phyloP scores from a whole-genome alignment of 2,329 filamentous ascomycete species.

The Capronia americana region DNA sequence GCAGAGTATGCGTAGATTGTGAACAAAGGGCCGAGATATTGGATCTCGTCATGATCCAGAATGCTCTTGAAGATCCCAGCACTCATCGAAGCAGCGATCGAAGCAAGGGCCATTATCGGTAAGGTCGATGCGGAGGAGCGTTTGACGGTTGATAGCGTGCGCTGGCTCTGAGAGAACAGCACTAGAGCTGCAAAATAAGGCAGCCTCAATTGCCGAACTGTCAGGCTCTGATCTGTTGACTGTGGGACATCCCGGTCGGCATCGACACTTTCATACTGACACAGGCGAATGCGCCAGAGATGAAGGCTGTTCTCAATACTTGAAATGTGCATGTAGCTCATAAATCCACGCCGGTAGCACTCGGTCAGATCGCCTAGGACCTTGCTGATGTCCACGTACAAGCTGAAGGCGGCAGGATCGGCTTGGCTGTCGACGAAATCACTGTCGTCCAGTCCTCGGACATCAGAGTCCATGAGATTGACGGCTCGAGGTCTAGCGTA shows the following conservation, averaged over 20 bases:
- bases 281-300: constrained; percentile 11
- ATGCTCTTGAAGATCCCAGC: constrained; percentile 8
- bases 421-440: constrained; percentile 14
- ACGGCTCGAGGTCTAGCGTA: constrained; percentile 9
- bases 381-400: constrained; percentile 10
- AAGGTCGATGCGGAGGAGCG: constrained; percentile 5
- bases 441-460: constrained; percentile 5
- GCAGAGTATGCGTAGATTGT: constrained; percentile 11
- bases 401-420: constrained; percentile 11
- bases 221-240: constrained; percentile 9
- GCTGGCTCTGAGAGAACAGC: constrained; percentile 6
- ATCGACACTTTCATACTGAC: constrained; percentile 13
- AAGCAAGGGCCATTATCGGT: constrained; percentile 3
- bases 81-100: constrained; percentile 12
- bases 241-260: constrained; percentile 5
- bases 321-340: neutral
- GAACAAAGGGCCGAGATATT: constrained; percentile 13
- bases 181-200: constrained; percentile 13
- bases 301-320: constrained; percentile 12
- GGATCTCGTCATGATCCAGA: constrained; percentile 13
- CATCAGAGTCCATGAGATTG: constrained; percentile 14
- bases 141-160: constrained; percentile 1
- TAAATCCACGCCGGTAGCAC: constrained; percentile 12
- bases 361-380: constrained; percentile 7
- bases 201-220: constrained; percentile 6